Evolutionary conservation across 345 rosid genomes (phyloP).

Genomic region (Eucalyptus lansdowneana): DNA sequence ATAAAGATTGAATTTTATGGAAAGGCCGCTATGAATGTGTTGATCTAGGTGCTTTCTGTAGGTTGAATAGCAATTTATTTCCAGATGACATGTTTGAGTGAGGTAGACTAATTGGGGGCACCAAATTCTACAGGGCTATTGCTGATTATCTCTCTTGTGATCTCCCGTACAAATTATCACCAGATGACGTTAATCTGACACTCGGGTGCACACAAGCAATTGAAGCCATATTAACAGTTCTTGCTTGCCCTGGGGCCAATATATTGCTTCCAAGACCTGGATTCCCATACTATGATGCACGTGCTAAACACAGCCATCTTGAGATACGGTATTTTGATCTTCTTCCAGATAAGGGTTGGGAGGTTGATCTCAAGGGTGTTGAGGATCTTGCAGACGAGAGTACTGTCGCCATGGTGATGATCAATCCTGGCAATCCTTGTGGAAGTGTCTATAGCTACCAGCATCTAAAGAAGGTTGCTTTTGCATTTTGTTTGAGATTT

Average conservation of each 20-base stretch:
- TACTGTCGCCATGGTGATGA: conserved; percentile 53
- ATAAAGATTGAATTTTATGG: neutral
- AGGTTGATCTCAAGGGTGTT: conserved; percentile 46
- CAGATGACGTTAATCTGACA: conserved; percentile 39
- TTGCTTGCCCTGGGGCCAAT: conserved; percentile 53
- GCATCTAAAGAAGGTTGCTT: conserved; percentile 41
- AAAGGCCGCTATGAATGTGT: neutral
- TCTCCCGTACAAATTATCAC: conserved; percentile 40
- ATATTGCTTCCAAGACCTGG: conserved; percentile 61
- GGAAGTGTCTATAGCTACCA: conserved; percentile 47
- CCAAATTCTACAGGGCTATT: conserved; percentile 29
- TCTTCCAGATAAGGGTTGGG: conserved; percentile 57
- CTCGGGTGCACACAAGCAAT: conserved; percentile 54
- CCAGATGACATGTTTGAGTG: neutral
- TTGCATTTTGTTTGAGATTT: neutral
- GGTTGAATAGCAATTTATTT: neutral
- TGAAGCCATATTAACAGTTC: conserved; percentile 29
- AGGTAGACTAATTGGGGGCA: neutral
- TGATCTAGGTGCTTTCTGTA: neutral
- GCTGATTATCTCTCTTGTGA: conserved; percentile 46
- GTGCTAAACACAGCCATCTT: conserved; percentile 20
- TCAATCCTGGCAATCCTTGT: conserved; percentile 62
- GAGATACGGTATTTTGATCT: conserved; percentile 56
- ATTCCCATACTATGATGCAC: conserved; percentile 45
- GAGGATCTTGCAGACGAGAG: conserved; percentile 53